Evolutionary conservation across 2,329 filamentous ascomycete genomes (phyloP).

Genomic region (Alternaria longipes): DNA sequence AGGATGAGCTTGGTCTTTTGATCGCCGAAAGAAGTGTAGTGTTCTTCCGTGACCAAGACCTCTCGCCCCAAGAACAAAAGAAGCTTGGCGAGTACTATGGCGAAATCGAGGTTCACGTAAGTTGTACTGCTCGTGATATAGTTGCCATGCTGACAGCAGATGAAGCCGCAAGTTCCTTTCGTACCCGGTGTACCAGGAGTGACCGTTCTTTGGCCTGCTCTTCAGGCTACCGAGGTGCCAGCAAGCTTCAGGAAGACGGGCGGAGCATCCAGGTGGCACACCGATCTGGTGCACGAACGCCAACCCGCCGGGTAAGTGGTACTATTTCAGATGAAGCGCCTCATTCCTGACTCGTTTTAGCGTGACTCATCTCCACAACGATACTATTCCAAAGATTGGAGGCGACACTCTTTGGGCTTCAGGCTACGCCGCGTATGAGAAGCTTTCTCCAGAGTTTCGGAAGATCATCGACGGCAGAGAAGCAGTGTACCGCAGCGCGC

Average conservation of each 20-base stretch:
- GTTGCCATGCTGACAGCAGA: not conserved
- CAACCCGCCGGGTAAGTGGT: constrained; percentile 67
- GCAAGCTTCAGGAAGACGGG: constrained; percentile 73
- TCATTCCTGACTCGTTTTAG: constrained; percentile 19
- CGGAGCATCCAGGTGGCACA: constrained; percentile 74
- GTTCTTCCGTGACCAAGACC: constrained; percentile 62
- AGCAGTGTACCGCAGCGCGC: constrained; percentile 72
- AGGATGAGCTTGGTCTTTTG: constrained; percentile 60
- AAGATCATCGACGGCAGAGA: constrained; percentile 71
- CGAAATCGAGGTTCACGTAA: constrained; percentile 73
- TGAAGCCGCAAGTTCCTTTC: constrained; percentile 73
- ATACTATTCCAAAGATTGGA: constrained; percentile 70
- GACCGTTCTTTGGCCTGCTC: constrained; percentile 74
- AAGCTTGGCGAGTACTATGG: constrained; percentile 47
- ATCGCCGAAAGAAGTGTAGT: constrained; percentile 57
- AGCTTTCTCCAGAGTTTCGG: constrained; percentile 74
- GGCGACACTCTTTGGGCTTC: constrained; percentile 78
- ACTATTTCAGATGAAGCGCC: not conserved
- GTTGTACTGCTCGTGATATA: constrained; percentile 28
- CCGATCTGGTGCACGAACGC: constrained; percentile 74
- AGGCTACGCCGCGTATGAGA: constrained; percentile 75
- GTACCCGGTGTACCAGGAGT: constrained; percentile 72
- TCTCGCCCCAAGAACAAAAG: constrained; percentile 44
- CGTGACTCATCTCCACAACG: constrained; percentile 75
- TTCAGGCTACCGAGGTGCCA: constrained; percentile 68